Conservation (phyloP, 1,284 basidiomycete genomes). For the Tranzscheliella williamsii region DNA sequence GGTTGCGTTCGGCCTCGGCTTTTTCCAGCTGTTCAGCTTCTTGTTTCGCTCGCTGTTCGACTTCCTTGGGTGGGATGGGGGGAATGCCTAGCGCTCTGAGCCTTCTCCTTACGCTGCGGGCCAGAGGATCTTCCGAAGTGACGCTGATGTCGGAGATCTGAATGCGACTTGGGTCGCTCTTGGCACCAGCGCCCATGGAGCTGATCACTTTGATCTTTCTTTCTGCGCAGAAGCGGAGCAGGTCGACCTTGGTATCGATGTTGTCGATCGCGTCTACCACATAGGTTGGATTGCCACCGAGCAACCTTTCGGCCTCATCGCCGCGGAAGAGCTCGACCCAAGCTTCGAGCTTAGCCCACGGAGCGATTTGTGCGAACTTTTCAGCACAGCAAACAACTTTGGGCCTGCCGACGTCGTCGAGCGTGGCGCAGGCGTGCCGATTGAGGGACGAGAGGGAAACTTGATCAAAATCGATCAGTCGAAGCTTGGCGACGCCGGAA, state of each 20-base stretch:
- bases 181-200: constrained; percentile 97
- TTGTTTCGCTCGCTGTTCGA: constrained; percentile 16
- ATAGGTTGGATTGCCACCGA: constrained; percentile 49
- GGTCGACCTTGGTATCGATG: constrained; percentile 77
- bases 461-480: constrained; percentile 60
- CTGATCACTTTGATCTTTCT: constrained; percentile 68
- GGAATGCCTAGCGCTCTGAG: constrained; percentile 66
- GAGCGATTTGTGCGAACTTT: constrained; percentile 72
- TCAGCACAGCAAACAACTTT: constrained; percentile 84
- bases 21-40: constrained; percentile 27
- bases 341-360: constrained; percentile 69
- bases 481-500: constrained; percentile 51
- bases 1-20: constrained; percentile 1
- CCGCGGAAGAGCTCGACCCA: constrained; percentile 51
- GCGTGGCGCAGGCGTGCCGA: constrained; percentile 82
- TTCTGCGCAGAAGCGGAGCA: constrained; percentile 54
- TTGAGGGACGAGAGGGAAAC: constrained; percentile 66
- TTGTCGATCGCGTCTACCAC: constrained; percentile 76
- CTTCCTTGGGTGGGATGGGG: constrained; percentile 41
- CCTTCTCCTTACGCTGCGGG: constrained; percentile 81
- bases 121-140: constrained; percentile 93
- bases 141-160: constrained; percentile 91
- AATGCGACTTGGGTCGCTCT: constrained; percentile 88
- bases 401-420: constrained; percentile 88
- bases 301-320: constrained; percentile 34